Evolutionary conservation across 768 basidiomycete species (phyloP).

Genomic region (Tulasnella sp.): DNA sequence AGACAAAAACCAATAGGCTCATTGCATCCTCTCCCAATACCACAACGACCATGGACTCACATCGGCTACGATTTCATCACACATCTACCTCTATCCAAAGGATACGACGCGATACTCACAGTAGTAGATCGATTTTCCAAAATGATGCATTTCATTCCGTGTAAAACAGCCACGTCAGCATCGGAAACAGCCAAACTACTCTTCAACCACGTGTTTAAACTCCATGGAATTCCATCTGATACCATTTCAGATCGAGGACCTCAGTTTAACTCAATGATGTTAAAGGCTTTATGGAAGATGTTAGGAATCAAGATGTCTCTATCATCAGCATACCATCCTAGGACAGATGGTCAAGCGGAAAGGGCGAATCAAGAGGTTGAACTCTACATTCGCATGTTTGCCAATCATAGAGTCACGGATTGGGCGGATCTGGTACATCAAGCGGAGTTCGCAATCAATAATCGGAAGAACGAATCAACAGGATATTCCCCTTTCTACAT

Average conservation of each 20-base stretch:
- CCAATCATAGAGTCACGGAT: background rate
- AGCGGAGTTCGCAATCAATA: background rate
- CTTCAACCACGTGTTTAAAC: slow-evolving; percentile 27
- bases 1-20: background rate
- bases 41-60: slow-evolving; percentile 2
- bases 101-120: slow-evolving; percentile 10
- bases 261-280: slow-evolving; percentile 9
- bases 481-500: background rate
- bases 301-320: background rate
- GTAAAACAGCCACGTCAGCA: slow-evolving; percentile 25
- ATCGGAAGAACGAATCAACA: background rate
- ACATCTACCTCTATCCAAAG: slow-evolving; percentile 19
- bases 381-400: background rate
- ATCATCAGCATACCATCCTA: slow-evolving; percentile 13
- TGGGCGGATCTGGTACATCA: background rate
- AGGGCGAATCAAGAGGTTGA: slow-evolving; percentile 20
- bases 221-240: slow-evolving; percentile 1
- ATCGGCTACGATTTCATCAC: slow-evolving; percentile 18
- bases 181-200: slow-evolving; percentile 27
- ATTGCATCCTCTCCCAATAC: slow-evolving; percentile 10
- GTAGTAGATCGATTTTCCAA: slow-evolving; percentile 18
- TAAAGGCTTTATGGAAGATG: background rate
- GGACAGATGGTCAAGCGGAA: slow-evolving; percentile 26
- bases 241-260: slow-evolving; percentile 9
- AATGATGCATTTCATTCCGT: slow-evolving; percentile 22